Conservation (phyloP, 108 stramenopile genomes). For the Mayamaea pseudoterrestris region DNA sequence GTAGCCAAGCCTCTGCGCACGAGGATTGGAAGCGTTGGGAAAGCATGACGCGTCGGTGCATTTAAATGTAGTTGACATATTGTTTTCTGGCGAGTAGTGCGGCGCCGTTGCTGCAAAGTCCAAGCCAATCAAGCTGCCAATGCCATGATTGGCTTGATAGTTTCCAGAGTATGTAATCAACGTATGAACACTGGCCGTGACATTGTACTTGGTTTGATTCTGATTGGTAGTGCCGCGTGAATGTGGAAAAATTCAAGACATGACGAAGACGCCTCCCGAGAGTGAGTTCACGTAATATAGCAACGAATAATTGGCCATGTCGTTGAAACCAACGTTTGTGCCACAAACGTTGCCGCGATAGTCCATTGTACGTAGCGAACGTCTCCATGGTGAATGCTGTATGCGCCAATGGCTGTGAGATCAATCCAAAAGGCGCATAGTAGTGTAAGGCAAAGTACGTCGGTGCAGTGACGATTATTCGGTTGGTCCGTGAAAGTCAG, state of each 20-base stretch:
- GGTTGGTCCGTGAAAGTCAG: slow-evolving; percentile 63
- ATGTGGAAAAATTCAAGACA: slow-evolving; percentile 19
- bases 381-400: slow-evolving; percentile 44
- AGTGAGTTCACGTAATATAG: slow-evolving; percentile 53
- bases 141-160: slow-evolving; percentile 18
- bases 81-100: slow-evolving; percentile 31
- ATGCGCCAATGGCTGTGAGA: slow-evolving; percentile 52
- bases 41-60: slow-evolving; percentile 36
- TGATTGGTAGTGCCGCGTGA: background rate
- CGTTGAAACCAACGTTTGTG: slow-evolving; percentile 22
- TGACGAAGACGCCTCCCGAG: slow-evolving; percentile 64
- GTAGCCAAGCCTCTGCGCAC: slow-evolving; percentile 38
- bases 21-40: slow-evolving; percentile 20
- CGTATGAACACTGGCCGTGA: slow-evolving; percentile 36
- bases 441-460: slow-evolving; percentile 35
- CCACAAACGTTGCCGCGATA: slow-evolving; percentile 75
- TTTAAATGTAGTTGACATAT: slow-evolving; percentile 11
- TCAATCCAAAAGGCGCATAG: slow-evolving; percentile 39
- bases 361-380: slow-evolving; percentile 55
- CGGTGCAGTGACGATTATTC: slow-evolving; percentile 50
- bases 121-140: background rate
- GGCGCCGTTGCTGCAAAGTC: slow-evolving; percentile 32
- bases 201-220: slow-evolving; percentile 8
- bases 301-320: slow-evolving; percentile 56
- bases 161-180: slow-evolving; percentile 55